A percentile compares a stretch with the other conserved stretches of the same genome.
phyloP scores from a whole-genome alignment of 345 rosid genomes.

The Gossypium australe region DNA sequence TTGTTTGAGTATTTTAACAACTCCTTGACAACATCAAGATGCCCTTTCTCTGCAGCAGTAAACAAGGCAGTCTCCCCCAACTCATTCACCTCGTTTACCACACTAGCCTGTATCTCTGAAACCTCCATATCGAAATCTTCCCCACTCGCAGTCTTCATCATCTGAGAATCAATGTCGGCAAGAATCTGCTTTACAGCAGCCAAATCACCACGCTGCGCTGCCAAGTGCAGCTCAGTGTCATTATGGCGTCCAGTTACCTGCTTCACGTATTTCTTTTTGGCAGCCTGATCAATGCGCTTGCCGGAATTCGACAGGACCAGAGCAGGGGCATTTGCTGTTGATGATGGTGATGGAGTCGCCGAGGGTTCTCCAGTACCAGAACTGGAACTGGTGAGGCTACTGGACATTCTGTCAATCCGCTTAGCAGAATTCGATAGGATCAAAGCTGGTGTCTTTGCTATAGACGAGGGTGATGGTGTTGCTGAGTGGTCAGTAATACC shows the following conservation, averaged over 20 bases:
- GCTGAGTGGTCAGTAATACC: neutral
- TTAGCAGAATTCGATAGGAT: constrained; percentile 46
- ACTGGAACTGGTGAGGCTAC: constrained; percentile 11
- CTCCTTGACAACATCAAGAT: constrained; percentile 84
- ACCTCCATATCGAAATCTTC: constrained; percentile 71
- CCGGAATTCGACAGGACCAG: constrained; percentile 40
- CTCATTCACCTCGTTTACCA: constrained; percentile 91
- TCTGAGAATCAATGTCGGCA: constrained; percentile 58
- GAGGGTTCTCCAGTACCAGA: constrained; percentile 6
- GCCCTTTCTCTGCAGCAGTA: constrained; percentile 87
- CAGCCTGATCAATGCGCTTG: constrained; percentile 81
- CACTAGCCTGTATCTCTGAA: constrained; percentile 70
- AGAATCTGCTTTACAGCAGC: constrained; percentile 71
- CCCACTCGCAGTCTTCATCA: constrained; percentile 63
- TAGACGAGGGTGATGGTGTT: constrained; percentile 38
- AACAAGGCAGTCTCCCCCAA: constrained; percentile 86
- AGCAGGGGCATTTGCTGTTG: constrained; percentile 15
- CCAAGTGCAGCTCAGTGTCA: constrained; percentile 80
- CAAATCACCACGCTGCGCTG: constrained; percentile 84
- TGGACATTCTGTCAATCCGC: constrained; percentile 6
- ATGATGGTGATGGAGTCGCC: constrained; percentile 14
- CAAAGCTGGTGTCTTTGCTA: constrained; percentile 66
- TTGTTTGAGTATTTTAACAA: constrained; percentile 70
- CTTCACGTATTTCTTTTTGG: constrained; percentile 86
- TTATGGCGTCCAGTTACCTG: constrained; percentile 90